phyloP scores from a whole-genome alignment of 371 early-diverging fungal species.

The Ordospora colligata region DNA sequence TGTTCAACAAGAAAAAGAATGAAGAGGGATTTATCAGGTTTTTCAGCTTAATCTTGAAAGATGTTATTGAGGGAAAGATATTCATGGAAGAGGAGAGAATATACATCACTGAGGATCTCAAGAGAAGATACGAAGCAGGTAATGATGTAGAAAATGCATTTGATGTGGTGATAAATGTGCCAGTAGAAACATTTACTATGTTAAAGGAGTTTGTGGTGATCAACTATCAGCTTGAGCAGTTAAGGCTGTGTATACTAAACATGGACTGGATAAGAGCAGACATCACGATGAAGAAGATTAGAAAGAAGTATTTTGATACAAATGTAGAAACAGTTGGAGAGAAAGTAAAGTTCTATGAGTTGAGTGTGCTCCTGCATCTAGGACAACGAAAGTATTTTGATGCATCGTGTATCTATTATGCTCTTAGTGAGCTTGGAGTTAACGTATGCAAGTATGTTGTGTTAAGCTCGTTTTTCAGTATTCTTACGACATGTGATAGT shows the following conservation, averaged over 20 bases:
- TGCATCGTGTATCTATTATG: conserved; percentile 33
- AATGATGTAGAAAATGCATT: conserved; percentile 33
- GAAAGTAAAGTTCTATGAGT: conserved; percentile 30
- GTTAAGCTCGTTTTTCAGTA: conserved; percentile 24
- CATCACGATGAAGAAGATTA: conserved; percentile 49
- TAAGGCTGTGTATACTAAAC: conserved; percentile 43
- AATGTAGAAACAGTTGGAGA: conserved; percentile 5
- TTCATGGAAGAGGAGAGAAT: conserved; percentile 58
- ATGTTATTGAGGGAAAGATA: conserved; percentile 59
- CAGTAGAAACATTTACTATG: conserved; percentile 60
- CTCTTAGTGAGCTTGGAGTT: conserved; percentile 24
- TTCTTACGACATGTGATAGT: conserved; percentile 15
- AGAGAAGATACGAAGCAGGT: conserved; percentile 26
- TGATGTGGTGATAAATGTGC: conserved; percentile 46
- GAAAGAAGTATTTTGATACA: conserved; percentile 45
- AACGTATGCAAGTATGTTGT: not conserved
- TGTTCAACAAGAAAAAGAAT: conserved; percentile 26
- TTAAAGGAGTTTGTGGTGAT: conserved; percentile 42
- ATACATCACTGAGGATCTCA: conserved; percentile 44
- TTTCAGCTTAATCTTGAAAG: conserved; percentile 28
- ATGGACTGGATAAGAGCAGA: conserved; percentile 47
- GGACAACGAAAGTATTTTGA: conserved; percentile 44
- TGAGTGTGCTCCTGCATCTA: conserved; percentile 39
- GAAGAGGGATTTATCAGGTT: conserved; percentile 35
- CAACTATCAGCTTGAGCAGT: conserved; percentile 56